A percentile compares a stretch with the other conserved stretches of the same genome.
These are phyloP conservation scores for Acacia confusa DNA, from an alignment of 306 rosid species.

Conservation along the genomic window DNA sequence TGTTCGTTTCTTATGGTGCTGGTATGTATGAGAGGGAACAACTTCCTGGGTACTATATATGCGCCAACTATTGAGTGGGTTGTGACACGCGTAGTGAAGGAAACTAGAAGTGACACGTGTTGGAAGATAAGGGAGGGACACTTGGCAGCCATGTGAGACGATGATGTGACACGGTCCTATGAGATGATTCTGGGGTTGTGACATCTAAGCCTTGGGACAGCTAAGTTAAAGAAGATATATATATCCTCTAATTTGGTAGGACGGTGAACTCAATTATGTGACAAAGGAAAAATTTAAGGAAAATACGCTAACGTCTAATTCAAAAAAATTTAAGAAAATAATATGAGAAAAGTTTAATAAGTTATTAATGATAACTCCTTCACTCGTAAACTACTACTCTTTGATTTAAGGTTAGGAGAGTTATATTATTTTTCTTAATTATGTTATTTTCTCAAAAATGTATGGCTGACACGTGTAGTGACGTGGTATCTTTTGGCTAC, in stretches of 20 bases:
- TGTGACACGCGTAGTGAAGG: slow-evolving; percentile 23
- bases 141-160: background rate
- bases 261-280: background rate
- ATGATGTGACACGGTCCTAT: slow-evolving; percentile 26
- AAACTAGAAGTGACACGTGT: slow-evolving; percentile 12
- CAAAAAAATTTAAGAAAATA: too few species aligned
- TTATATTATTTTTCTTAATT: too few species aligned
- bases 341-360: too few species aligned
- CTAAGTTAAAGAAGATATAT: background rate
- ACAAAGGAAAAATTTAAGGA: too few species aligned
- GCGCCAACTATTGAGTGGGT: background rate
- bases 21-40: background rate
- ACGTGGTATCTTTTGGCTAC: background rate
- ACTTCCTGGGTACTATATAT: background rate
- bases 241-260: background rate
- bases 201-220: slow-evolving; percentile 4
- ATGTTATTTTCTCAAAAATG: too few species aligned
- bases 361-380: too few species aligned
- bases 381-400: too few species aligned
- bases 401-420: too few species aligned
- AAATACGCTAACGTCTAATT: too few species aligned
- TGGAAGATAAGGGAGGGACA: background rate
- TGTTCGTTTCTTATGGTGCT: background rate
- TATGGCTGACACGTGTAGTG: background rate
- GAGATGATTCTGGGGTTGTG: slow-evolving; percentile 1